Conservation (phyloP, 2,329 filamentous ascomycete species). For the Pseudogymnoascus pannorum region DNA sequence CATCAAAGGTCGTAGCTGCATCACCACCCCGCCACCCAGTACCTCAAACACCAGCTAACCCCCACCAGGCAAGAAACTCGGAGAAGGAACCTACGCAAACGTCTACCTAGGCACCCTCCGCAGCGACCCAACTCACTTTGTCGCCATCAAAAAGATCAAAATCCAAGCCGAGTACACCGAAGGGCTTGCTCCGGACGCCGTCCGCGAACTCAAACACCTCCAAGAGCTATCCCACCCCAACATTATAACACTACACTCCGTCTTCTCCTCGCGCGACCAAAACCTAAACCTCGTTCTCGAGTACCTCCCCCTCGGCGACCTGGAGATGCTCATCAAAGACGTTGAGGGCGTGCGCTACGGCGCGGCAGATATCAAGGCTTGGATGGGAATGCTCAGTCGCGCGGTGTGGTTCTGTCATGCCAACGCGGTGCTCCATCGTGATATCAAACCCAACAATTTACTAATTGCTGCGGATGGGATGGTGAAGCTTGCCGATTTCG, state of each 20-base stretch:
- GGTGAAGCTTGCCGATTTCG: conserved; percentile 95
- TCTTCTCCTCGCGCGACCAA: conserved; percentile 93
- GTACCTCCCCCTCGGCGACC: conserved; percentile 84
- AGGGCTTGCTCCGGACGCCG: conserved; percentile 87
- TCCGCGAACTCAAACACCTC: conserved; percentile 91
- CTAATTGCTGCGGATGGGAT: conserved; percentile 88
- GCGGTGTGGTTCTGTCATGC: conserved; percentile 96
- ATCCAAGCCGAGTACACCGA: conserved; percentile 79
- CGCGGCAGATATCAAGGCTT: conserved; percentile 87
- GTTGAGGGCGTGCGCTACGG: conserved; percentile 71
- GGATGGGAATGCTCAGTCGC: conserved; percentile 95
- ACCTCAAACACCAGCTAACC: conserved; percentile 11
- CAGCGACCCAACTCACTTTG: conserved; percentile 61
- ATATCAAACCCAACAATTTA: conserved; percentile 98
- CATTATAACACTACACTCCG: conserved; percentile 84
- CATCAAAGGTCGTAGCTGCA: conserved; percentile 63
- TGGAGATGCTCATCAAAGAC: conserved; percentile 91
- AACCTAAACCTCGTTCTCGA: conserved; percentile 95
- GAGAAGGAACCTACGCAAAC: conserved; percentile 93
- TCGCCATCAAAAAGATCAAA: conserved; percentile 94
- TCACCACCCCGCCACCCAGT: conserved; percentile 10
- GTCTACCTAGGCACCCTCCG: conserved; percentile 84
- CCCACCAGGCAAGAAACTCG: conserved; percentile 70
- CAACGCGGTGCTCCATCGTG: conserved; percentile 86
- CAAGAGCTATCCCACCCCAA: conserved; percentile 93